Base-by-base conservation (phyloP, 108 stramenopile genomes). In the Pseudonitzschia pungens region DNA sequence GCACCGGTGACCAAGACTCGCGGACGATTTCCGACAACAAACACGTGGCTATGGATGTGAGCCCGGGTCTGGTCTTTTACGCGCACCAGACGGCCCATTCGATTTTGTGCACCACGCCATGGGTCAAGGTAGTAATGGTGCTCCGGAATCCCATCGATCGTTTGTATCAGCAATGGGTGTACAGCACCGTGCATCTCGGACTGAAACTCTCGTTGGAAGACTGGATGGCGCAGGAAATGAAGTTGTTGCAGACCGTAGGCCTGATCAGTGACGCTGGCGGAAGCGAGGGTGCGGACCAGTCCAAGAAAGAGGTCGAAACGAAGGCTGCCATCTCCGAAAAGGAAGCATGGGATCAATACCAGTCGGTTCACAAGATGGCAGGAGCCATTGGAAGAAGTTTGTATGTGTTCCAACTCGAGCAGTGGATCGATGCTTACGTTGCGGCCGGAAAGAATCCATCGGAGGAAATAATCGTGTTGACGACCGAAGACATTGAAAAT, bases 61-160 rank as follows among this genome's bases (percentile, higher is more conserved):
- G 66, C 53, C 75, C 80, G 11, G 68, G 72, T 18, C 76, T 75
- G n/a, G 27, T 81, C 15, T 73, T 73, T 51, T 69, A 72, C 64
- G 71, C 73, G 18, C 55, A 67, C 18, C 45, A 68, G 27, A 68
- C 65, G 9, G 42, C 74, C 24, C 45, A 63, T n/a, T 51, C 65
- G 20, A 72, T 81, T 20, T 65, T 71, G 52, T 81, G 80, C 26
- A 65, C 70, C 44, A 50, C 40, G 20, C 80, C 80, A 2, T 81
- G 80, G 74, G 62, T 68, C 55, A 77, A 82, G 51, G 44, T 71
- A 8, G 72, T 82, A 20, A 36, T 77, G 45, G 24, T 77, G 32
- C 52, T 82, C 28, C 65, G 81, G 20, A 69, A 82, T 66, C 81
- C 81, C 15, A 59, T 82, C 44, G 72, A 82, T 42, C 72, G 81